These are phyloP conservation scores for Quaeritorhiza haematococci DNA, from an alignment of 371 early-diverging fungal genomes.

Conservation along the genomic window DNA sequence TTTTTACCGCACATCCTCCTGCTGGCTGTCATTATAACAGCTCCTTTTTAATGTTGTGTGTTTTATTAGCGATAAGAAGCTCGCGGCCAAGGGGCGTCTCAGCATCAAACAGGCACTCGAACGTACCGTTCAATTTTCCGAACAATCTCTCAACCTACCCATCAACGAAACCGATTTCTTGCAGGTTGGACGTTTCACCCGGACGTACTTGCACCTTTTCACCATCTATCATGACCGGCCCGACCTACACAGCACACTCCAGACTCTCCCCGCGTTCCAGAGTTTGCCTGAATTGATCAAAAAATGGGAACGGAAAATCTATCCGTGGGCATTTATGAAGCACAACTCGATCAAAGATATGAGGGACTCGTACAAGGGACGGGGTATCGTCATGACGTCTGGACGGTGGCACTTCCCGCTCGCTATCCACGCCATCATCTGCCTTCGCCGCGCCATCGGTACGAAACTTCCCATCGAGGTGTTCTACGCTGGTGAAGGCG, in stretches of 20 bases:
- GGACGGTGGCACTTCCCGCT: constrained; percentile 59
- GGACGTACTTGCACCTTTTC: not conserved
- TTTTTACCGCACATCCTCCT: no score
- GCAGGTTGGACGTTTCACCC: not conserved
- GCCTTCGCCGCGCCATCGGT: constrained; percentile 50
- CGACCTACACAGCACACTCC: not conserved
- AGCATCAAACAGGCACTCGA: no score
- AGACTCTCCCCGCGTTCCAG: not conserved
- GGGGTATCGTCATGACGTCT: constrained; percentile 66
- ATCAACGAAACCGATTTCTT: not conserved
- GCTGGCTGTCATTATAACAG: no score
- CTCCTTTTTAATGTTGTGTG: no score
- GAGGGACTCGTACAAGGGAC: constrained; percentile 21
- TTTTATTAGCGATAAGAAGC: no score
- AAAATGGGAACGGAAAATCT: not conserved
- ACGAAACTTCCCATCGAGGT: constrained; percentile 67
- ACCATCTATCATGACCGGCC: not conserved
- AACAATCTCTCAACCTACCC: no score
- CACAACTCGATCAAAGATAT: not conserved
- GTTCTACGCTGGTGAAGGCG: constrained; percentile 55
- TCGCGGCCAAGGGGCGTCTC: no score
- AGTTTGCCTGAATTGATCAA: not conserved
- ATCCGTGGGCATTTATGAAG: not conserved
- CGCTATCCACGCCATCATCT: constrained; percentile 49
- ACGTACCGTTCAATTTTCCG: no score